phyloP scores from a whole-genome alignment of 805 yeast genomes.

The Wickerhamiella occidentalis region DNA sequence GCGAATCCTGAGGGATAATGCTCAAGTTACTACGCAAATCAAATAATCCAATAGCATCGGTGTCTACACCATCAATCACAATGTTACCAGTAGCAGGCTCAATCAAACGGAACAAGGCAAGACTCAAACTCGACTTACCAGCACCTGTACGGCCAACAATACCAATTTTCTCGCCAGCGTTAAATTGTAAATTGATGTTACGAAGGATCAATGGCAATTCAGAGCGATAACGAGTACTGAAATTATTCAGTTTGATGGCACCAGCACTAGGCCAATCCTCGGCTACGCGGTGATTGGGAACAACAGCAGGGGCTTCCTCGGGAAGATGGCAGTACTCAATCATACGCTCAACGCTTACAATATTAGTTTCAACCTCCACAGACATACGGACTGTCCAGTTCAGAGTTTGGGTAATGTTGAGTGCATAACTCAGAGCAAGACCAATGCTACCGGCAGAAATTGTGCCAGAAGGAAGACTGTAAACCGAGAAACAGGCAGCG shows the following conservation, averaged over 20 bases:
- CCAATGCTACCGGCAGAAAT: constrained; percentile 89
- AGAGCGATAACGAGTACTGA: constrained; percentile 73
- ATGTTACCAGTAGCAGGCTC: constrained; percentile 61
- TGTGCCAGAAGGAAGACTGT: constrained; percentile 52
- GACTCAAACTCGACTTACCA: constrained; percentile 75
- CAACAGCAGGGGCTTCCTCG: constrained; percentile 70
- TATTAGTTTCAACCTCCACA: constrained; percentile 94
- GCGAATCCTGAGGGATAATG: constrained; percentile 90
- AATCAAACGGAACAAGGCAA: constrained; percentile 60
- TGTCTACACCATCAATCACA: constrained; percentile 57
- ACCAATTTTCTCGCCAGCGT: constrained; percentile 75
- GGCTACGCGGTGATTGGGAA: constrained; percentile 44
- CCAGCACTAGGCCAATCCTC: constrained; percentile 65
- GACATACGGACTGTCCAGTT: constrained; percentile 99
- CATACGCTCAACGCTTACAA: constrained; percentile 91
- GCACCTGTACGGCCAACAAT: constrained; percentile 97
- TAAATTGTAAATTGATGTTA: constrained; percentile 48
- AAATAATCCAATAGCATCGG: constrained; percentile 54
- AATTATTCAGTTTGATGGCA: constrained; percentile 50
- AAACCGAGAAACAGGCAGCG: constrained; percentile 71
- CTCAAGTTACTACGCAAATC: constrained; percentile 69
- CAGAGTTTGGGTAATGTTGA: constrained; percentile 83
- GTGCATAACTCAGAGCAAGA: constrained; percentile 81
- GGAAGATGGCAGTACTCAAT: constrained; percentile 69
- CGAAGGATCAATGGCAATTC: constrained; percentile 71